Evolutionary conservation across 2,329 filamentous ascomycete genomes (phyloP), one percentile per base, ranked within the genome.

Genomic region (Pseudocercospora eumusae): DNA sequence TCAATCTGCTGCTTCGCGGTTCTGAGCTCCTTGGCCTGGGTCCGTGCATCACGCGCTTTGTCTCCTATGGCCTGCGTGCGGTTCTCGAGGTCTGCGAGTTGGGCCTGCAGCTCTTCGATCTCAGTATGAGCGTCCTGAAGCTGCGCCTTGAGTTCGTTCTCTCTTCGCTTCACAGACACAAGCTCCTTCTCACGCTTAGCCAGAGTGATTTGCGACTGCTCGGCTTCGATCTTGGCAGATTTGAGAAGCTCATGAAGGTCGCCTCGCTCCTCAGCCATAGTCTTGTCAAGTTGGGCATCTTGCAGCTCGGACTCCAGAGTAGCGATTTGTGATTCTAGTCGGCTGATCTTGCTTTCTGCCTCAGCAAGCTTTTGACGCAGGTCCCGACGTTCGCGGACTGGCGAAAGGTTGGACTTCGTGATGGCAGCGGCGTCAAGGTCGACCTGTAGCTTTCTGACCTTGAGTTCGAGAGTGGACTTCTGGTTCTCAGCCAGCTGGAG

Each of bases 141-240:
- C 68, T 93, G 91, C 58, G 81, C 79, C 9, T 86, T 83, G 15
- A 91, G 81, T 9, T 85, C 80, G 20, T 80, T 78, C 69, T 90
- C 86, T n/a, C 83, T 82, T 13, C 78, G 78, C 33, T 80, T 76
- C 27, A 87, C 79, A 31, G 80, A 76, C 44, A 84, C 83, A 54
- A 93, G 84, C 13, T 86, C 83, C 59, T 85, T 81, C 59, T 91
- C 87, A 64, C 89, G 87, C 70, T 90, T 86, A 5, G 83, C 81
- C 27, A 95, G 82, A 70, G 90, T 87, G 61, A 90, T 82, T 68
- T 91, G 87, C n/a, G 95, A 81, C 49, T 75, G 69, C 56, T 79
- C 76, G 13, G 74, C 73, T 57, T 78, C 75, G 27, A 86, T 79
- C 74, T 89, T 86, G 20, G 84, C 84, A 69, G 85, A 83, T 64